Conservation (phyloP, 129 eudicot species). For the Mikania micrantha region DNA sequence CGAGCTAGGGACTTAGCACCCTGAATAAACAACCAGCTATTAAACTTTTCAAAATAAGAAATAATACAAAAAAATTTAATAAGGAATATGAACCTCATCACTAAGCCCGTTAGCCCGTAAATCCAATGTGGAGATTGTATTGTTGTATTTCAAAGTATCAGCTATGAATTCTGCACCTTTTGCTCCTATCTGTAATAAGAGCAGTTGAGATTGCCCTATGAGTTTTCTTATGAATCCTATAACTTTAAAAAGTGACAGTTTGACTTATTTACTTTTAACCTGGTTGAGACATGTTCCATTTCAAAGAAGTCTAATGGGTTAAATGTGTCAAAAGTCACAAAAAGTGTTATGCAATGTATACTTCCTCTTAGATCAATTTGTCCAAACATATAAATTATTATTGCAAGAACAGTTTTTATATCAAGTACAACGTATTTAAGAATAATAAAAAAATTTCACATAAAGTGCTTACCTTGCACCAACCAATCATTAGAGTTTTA, state of each 20-base stretch:
- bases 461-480: conserved; percentile 78
- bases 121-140: conserved; percentile 70
- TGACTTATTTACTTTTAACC: not conserved
- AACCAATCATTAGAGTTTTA: conserved; percentile 83
- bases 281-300: not conserved
- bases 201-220: not conserved
- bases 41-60: conserved; percentile 3
- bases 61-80: not conserved
- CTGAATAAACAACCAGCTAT: conserved; percentile 30
- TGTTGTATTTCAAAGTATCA: conserved; percentile 81
- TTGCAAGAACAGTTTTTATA: not conserved
- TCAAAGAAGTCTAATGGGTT: not conserved
- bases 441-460: not conserved
- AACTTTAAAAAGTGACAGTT: not conserved
- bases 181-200: conserved; percentile 58
- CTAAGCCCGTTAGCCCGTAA: conserved; percentile 87
- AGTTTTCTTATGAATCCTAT: not conserved
- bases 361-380: not conserved
- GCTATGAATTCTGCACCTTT: conserved; percentile 85
- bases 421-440: not conserved
- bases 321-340: not conserved
- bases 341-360: not conserved
- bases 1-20: conserved; percentile 88
- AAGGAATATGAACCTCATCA: conserved; percentile 57
- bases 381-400: not conserved